Base-by-base conservation (phyloP, 2,329 filamentous ascomycete species). In the Fusarium sp. region DNA sequence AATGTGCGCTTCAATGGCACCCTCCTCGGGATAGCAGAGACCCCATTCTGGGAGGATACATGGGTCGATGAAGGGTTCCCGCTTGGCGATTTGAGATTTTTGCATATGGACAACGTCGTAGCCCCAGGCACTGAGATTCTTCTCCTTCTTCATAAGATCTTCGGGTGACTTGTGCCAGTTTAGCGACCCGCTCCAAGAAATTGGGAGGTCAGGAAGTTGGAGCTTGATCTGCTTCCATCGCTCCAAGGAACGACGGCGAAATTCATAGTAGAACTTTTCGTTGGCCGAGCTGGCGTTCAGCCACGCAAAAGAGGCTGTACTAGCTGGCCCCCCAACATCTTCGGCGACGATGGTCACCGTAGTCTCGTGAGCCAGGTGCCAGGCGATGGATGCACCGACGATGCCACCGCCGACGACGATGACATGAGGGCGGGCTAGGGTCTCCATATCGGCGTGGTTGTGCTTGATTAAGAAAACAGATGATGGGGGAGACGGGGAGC, bases 401-500 rank as follows among this genome's bases (percentile, higher is more conserved):
- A 74, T 72, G 2, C 71, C 71, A 9, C 71, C 71, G 1, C 71
- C 71, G 33, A 74, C 24, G 1, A 74, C 55, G 4, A 74, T 62
- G n/a, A 73, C 61, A 31, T 69, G 69, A 29, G 65, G 59, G 1
- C 27, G 35, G 33, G 49, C 46, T 31, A n/a, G 46, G 16, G 42
- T 38, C 24, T 42, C 11, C 60, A 63, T 63, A 6, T 33, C 56
- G 60, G 36, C 33, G 36, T 59, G 17, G 56, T 29, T 59, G 38
- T 60, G 57, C 57, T 33, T 44, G 38, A 33, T 60, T 60, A n/a
- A 60, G 29, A 31, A 44, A 60, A 11, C 38, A 22, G 57, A 44
- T 60, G 57, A 46, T 60, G 40, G 44, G 44, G 57, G 56, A 59
- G 56, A 22, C 36, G 22, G 17, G 56, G 22, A 44, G 36, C 36